Base-by-base conservation (phyloP, 139 green algal genomes). In the Edaphochlamys debaryana region DNA sequence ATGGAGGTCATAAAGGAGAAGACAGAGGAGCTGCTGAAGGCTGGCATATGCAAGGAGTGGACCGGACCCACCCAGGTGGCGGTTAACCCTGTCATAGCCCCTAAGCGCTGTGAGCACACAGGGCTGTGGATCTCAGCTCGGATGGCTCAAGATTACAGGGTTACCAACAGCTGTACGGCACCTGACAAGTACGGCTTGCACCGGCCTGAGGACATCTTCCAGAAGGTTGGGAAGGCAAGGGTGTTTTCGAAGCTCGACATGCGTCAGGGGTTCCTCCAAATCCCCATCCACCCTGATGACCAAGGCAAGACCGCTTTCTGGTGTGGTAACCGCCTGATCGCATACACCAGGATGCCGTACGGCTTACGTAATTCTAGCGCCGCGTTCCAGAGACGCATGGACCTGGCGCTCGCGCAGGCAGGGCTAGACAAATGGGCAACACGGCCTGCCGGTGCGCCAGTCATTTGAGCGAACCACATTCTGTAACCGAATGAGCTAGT, bases 171-270 rank as follows among this genome's bases (percentile, higher is more conserved):
- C 27, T 4, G 17, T 2, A 67, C 58, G 6, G 2, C 3, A 13
- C 27, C 6, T 15, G 58, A 67, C 58, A 36, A 67, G 58, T 67
- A 67, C 15, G 58, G 58, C 27, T 6, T 67, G 58, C 58, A 67
- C 29, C 58, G 29, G 27, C 58, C 58, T 15, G 58, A 67, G 22
- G 58, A 67, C 27, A 67, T 67, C 22, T 67, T 36, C 4, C 58
- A 67, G 58, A 27, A 13, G 2, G 58, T 67, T 36, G 58, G 58
- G 7, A 67, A 36, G 29, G 58, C 58, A 67, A 5, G 25, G 11
- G 63, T 86, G 38, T 89, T 90, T 32, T 77, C 37, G n/a, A 89
- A 87, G 32, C 64, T 92, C 32, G 82, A 92, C 56, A 17, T 89
- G 4, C n/a, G 75, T 4, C 48, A 76, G 27, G 88, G 82, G 30